phyloP scores from a whole-genome alignment of 1,284 basidiomycete genomes.

The Xanthoconium separans region DNA sequence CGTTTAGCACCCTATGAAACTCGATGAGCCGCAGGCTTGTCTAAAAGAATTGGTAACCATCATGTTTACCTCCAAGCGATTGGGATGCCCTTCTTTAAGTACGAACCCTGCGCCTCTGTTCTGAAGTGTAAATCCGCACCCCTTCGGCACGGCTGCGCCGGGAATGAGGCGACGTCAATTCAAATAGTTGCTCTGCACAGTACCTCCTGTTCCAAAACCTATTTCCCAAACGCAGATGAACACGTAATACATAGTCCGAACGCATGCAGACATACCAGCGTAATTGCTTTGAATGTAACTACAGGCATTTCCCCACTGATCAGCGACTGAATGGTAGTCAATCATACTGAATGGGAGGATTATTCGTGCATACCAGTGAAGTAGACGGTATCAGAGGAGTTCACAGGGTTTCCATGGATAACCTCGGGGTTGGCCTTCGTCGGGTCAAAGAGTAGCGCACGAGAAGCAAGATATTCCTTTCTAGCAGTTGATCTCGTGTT shows the following conservation, averaged over 20 bases:
- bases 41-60: not conserved
- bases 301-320: constrained; percentile 91
- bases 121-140: constrained; percentile 94
- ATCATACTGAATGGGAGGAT: not conserved
- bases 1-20: constrained; percentile 70
- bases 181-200: not conserved
- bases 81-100: constrained; percentile 80
- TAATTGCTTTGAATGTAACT: constrained; percentile 96
- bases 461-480: constrained; percentile 76
- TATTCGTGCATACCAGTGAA: constrained; percentile 61
- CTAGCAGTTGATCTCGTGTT: constrained; percentile 3
- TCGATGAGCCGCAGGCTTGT: not conserved
- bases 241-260: not conserved
- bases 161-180: constrained; percentile 9
- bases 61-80: constrained; percentile 61
- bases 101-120: constrained; percentile 89
- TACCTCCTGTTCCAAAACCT: constrained; percentile 79
- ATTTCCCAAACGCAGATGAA: constrained; percentile 23
- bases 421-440: constrained; percentile 63
- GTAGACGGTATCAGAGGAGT: constrained; percentile 92
- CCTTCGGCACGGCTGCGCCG: constrained; percentile 75
- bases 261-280: constrained; percentile 49
- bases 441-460: constrained; percentile 82
- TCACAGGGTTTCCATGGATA: constrained; percentile 74
- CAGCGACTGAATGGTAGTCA: constrained; percentile 53